Conservation (phyloP, 2,329 filamentous ascomycete species). For the Fulvia fulva region DNA sequence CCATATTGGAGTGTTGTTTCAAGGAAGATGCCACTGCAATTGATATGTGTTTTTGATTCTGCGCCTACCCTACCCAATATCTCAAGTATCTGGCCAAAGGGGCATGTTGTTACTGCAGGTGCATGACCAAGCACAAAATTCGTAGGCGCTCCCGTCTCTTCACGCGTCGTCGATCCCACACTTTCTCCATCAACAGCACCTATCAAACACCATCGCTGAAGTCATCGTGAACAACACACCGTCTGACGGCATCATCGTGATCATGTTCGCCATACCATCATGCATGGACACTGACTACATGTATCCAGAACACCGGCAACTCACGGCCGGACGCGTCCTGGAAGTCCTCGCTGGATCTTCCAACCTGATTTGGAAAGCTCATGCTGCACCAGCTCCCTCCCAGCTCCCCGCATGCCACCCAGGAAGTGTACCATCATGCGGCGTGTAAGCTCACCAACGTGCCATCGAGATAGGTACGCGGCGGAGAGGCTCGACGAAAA, state of each 20-base stretch:
- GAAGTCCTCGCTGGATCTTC: background rate
- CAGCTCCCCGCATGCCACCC: background rate
- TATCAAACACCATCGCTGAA: too few species aligned
- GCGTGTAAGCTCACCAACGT: background rate
- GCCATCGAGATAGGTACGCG: background rate
- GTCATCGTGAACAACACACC: background rate
- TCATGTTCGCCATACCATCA: background rate
- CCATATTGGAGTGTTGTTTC: background rate
- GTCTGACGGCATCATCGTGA: background rate
- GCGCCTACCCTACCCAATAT: too few species aligned
- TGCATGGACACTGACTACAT: background rate
- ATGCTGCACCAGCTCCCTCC: background rate
- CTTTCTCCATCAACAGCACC: too few species aligned
- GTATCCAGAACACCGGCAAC: background rate
- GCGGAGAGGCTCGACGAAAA: background rate
- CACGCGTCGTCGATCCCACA: background rate
- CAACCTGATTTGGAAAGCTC: constrained; percentile 1
- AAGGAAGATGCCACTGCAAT: background rate
- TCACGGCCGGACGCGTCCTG: background rate
- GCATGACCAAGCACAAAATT: background rate
- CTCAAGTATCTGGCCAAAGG: too few species aligned
- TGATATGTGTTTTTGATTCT: too few species aligned
- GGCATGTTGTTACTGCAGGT: background rate
- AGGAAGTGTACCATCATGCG: background rate
- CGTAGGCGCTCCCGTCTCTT: too few species aligned